Percentiles rank a stretch among this genome's conserved stretches.
These are phyloP conservation scores for Megacollybia marginata DNA, from an alignment of 768 basidiomycete species.

Conservation along the genomic window DNA sequence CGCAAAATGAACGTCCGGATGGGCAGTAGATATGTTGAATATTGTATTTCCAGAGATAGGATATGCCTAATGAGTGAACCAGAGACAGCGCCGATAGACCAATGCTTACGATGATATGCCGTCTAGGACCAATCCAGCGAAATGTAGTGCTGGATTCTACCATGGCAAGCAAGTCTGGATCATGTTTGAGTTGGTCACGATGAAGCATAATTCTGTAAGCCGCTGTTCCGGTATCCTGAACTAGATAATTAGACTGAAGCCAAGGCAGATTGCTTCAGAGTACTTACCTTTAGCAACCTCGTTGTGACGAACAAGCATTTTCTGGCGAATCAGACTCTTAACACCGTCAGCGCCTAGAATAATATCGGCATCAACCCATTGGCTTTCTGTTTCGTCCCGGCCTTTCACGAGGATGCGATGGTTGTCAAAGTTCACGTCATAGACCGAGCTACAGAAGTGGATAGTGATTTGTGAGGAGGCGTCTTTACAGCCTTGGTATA, in stretches of 20 bases:
- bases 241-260: constrained; percentile 23
- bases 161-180: too few relatives aligned
- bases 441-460: constrained; percentile 16
- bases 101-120: constrained; percentile 22
- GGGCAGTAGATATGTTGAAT: constrained; percentile 30
- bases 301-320: constrained; percentile 23
- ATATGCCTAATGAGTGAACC: constrained; percentile 13
- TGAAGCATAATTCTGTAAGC: too few relatives aligned
- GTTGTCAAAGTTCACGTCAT: constrained; percentile 18
- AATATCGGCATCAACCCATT: constrained; percentile 23
- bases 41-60: constrained; percentile 25
- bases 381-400: constrained; percentile 6
- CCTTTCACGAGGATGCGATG: neutral
- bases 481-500: constrained; percentile 19
- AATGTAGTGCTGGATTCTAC: constrained; percentile 20
- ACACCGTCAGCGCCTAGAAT: constrained; percentile 31
- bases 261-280: constrained; percentile 25
- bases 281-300: constrained; percentile 22
- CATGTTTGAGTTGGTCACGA: too few relatives aligned
- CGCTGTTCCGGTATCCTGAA: constrained; percentile 18
- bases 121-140: constrained; percentile 29
- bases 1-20: constrained; percentile 28
- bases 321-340: constrained; percentile 22
- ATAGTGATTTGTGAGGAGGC: constrained; percentile 18
- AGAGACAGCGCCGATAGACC: too few relatives aligned